Conservation (phyloP, 192 early-diverging fungal species). For the Gorgonomyces haynaldii region DNA sequence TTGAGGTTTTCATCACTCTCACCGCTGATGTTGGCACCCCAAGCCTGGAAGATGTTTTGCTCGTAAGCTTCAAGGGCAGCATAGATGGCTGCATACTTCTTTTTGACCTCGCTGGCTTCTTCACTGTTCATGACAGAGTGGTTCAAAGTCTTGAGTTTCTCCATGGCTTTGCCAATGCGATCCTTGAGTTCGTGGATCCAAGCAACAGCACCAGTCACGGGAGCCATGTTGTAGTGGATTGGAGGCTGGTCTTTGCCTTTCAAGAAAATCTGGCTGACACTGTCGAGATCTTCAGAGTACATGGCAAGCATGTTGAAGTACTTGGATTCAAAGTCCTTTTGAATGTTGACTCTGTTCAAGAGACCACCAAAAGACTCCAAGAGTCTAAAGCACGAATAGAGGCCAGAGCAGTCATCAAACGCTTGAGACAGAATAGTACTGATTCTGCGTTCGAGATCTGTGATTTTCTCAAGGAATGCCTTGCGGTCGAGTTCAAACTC, state of each 20-base stretch:
- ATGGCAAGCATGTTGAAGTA: conserved; percentile 44
- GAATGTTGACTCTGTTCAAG: conserved; percentile 39
- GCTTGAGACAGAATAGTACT: conserved; percentile 48
- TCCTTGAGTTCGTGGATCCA: conserved; percentile 54
- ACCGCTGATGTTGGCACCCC: conserved; percentile 45
- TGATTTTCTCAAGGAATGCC: conserved; percentile 43
- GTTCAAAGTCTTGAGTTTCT: conserved; percentile 51
- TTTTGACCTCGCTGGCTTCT: conserved; percentile 38
- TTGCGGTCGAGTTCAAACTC: conserved; percentile 44
- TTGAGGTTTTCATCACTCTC: conserved; percentile 50
- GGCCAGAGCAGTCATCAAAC: conserved; percentile 51
- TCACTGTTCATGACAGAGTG: conserved; percentile 43
- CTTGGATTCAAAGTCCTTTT: conserved; percentile 48
- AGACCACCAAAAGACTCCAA: conserved; percentile 52
- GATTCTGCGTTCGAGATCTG: conserved; percentile 47
- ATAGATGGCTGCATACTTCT: conserved; percentile 38
- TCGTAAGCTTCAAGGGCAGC: conserved; percentile 43
- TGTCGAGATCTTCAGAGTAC: conserved; percentile 46
- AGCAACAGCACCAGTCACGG: conserved; percentile 48
- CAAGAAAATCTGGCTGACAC: conserved; percentile 37
- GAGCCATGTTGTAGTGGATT: conserved; percentile 60
- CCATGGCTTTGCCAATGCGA: conserved; percentile 44
- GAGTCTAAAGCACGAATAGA: conserved; percentile 45
- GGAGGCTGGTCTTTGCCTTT: conserved; percentile 40
- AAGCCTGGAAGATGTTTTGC: conserved; percentile 30